Conservation (phyloP, 129 eudicot species). For the Tagetes patula region DNA sequence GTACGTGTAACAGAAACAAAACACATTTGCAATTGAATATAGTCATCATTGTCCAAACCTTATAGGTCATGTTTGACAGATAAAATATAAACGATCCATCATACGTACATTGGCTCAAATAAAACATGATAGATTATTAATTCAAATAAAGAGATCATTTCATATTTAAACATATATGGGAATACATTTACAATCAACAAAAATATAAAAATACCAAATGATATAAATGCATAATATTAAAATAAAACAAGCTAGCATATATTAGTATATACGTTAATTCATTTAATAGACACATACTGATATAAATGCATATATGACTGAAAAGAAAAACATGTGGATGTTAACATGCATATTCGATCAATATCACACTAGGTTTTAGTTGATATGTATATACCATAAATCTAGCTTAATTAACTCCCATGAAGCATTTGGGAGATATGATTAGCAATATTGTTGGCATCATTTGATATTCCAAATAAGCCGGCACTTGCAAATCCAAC, state of each 20-base stretch:
- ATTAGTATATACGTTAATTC: neutral
- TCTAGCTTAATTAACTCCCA: neutral
- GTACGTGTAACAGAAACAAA: no score
- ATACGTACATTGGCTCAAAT: neutral
- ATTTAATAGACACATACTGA: no score
- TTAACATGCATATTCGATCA: no score
- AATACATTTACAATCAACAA: neutral
- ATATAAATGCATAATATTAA: neutral
- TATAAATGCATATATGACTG: no score
- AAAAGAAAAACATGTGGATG: neutral
- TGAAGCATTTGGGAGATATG: constrained; percentile 30
- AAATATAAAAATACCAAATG: neutral
- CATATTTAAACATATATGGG: neutral
- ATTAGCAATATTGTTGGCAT: constrained; percentile 45
- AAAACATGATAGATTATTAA: neutral
- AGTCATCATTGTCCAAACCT: no score
- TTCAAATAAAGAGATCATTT: neutral
- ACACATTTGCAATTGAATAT: no score
- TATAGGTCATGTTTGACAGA: neutral
- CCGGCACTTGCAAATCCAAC: constrained; percentile 56
- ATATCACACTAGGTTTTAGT: neutral
- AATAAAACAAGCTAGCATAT: neutral
- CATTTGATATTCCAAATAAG: constrained; percentile 45
- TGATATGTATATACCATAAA: neutral
- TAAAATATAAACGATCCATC: neutral